Base-by-base conservation (phyloP, 176 grass and related monocot genomes). In the Carex myosuroides region DNA sequence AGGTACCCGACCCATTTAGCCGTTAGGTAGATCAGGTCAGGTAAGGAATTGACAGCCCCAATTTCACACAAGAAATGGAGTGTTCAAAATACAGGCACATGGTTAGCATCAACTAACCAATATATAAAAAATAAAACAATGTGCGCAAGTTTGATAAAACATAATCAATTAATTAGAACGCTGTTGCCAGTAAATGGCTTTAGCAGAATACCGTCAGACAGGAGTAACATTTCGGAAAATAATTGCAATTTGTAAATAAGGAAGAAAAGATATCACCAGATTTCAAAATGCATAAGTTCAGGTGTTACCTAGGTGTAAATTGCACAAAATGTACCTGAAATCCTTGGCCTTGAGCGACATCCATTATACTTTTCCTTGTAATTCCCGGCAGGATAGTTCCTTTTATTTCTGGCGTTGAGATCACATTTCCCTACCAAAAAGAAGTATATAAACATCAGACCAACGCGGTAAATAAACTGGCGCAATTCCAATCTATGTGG, bases 321-420 rank as follows among this genome's bases (percentile, higher is more conserved):
- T 67, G 29, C 64, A 33, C 33, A 68, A 39, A 29, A 17, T 84
- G 17, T 91, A 95, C 95, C 92, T 91, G 81, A 86, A 86, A 95
- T 54, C 89, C 89, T 90, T 89, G 85, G 57, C 76, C 85, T 62
- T 58, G 54, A 16, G 93, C 88, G 8, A 94, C 89, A 72, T 93
- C 91, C 33, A 99, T 92, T 67, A 92, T 83, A 87, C 86, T 93
- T 95, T 79, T 98, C 87, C 91, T 92, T 78, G 96, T 98, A 72
- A 98, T 92, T 61, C 93, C 93, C 21, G 96, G 96, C 79, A 99
- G 87, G 88, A 99, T 89, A 30, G 96, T 99, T 85, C 93, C 93
- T 67, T 88, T 92, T 84, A 92, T 53, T 64, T 85, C 77, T 65
- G 93, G 96, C 3, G 93, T 93, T 69, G 87, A 90, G 75, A 99